A percentile compares a stretch with the other conserved stretches of the same genome.
Conservation (phyloP, 2,329 filamentous ascomycete genomes). For the Aspergillus sp. region DNA sequence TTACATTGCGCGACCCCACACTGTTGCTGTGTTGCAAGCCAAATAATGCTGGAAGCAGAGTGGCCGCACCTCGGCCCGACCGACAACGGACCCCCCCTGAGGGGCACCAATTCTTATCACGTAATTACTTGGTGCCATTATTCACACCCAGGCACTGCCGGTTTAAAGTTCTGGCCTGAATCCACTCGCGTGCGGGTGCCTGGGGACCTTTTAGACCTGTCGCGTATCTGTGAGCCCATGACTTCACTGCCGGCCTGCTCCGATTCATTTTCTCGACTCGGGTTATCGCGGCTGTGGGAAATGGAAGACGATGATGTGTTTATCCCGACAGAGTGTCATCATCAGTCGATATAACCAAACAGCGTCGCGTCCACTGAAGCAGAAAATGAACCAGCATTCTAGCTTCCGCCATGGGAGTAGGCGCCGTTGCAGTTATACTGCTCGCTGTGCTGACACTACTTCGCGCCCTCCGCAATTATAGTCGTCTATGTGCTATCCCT, state of each 20-base stretch:
- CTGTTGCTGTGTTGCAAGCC: neutral
- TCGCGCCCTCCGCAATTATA: conserved; percentile 17
- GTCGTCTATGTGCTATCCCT: conserved; percentile 15
- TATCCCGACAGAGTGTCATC: neutral
- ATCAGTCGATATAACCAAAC: neutral
- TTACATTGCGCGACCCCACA: neutral
- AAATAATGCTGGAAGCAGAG: neutral
- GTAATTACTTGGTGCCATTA: neutral
- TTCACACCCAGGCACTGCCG: neutral
- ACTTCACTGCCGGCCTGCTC: conserved; percentile 7
- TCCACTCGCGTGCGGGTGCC: neutral
- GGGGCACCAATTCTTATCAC: conserved; percentile 2
- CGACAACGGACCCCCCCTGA: neutral
- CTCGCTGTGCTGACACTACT: conserved; percentile 6
- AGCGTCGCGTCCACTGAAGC: neutral
- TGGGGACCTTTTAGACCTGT: conserved; percentile 5
- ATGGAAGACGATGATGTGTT: neutral
- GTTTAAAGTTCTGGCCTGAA: neutral
- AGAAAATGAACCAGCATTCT: neutral
- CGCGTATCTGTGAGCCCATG: neutral
- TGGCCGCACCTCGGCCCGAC: conserved; percentile 2
- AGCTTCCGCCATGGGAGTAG: conserved; percentile 13
- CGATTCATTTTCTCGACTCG: conserved; percentile 19
- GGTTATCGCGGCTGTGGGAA: conserved; percentile 19
- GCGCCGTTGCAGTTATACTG: conserved; percentile 8